Evolutionary conservation across 495 filamentous ascomycete species (phyloP), one percentile per base, ranked within the genome.

Genomic region (Hypomontagnella submonticulosa): DNA sequence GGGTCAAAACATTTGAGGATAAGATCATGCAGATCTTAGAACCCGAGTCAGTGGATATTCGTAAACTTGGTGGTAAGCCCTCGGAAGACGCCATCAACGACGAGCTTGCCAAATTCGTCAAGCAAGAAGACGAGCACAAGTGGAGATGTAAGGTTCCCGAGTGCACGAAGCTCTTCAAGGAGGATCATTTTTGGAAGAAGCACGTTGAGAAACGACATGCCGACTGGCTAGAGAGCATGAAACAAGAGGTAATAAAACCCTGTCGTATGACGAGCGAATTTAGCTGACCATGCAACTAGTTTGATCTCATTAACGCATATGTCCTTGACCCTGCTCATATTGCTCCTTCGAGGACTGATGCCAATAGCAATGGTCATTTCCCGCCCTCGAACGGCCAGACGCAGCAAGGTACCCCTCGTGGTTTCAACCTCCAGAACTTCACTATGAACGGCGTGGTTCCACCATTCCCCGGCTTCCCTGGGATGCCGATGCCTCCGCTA

Each of bases 1-100:
- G 96, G 96, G 96, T 97, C n/a, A 94, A 89, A 77, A 97, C 93
- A 0, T 99, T 96, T 70, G 95, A 99, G 72, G 95, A 99, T 66
- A 99, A 98, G 80, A 83, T 97, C 52, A 80, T 91, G 73, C 92
- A 95, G 73, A 90, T 96, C 38, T 81, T 99, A 15, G 93, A 98
- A 71, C 94, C 94, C 4, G 90, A 97, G 23, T 87, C 86, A 55
- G 91, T 90, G 36, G 92, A 97, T 69, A 79, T 97, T 48, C 79
- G 80, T 44, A 97, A 97, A 76, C 85, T 99, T 19, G 95, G 96
- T 41, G 95, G 95, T 6, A 94, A 90, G 76, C 86, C 91, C 3
- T 79, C 92, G 3, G 91, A 96, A 4, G 92, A 97, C 67, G 92
- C 89, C 2, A 60, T 97, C 12, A 87, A 91, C 53, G 94, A 97